A percentile compares a stretch with the other conserved stretches of the same genome.
phyloP scores from a whole-genome alignment of 108 stramenopile species.

The Aurantiochytrium sp. region DNA sequence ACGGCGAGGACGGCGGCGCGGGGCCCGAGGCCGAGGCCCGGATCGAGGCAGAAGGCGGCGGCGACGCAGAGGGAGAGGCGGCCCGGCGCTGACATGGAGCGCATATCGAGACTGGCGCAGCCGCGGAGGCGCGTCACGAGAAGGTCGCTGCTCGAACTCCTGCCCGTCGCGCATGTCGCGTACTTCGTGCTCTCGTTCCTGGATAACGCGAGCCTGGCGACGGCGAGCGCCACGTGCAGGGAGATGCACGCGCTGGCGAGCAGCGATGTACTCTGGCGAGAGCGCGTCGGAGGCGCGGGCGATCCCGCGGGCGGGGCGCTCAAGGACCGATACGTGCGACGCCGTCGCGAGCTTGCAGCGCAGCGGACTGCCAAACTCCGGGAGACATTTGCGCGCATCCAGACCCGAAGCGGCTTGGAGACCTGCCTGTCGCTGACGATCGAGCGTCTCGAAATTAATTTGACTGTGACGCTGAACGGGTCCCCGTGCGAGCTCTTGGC shows the following conservation, averaged over 20 bases:
- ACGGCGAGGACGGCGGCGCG: too few species aligned
- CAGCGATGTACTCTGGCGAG: background rate
- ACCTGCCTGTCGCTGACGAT: background rate
- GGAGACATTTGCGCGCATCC: background rate
- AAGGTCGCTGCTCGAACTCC: background rate
- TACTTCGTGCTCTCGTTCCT: background rate
- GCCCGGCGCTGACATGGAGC: background rate
- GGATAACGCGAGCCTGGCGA: background rate
- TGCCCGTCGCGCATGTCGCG: background rate
- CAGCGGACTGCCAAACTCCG: background rate
- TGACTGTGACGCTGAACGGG: background rate
- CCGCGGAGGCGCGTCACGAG: background rate
- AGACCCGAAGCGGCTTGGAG: background rate
- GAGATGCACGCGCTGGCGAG: background rate
- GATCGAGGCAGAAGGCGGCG: too few species aligned
- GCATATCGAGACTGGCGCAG: slow-evolving; percentile 3
- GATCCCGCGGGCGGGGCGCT: too few species aligned
- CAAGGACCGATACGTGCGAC: background rate
- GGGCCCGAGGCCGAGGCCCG: too few species aligned
- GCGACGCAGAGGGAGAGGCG: too few species aligned
- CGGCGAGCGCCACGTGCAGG: background rate
- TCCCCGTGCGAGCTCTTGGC: background rate
- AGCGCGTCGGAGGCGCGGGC: background rate
- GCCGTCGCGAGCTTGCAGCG: background rate
- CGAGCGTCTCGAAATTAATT: background rate